phyloP scores from a whole-genome alignment of 306 rosid species.

The Lithocarpus polystachyus region DNA sequence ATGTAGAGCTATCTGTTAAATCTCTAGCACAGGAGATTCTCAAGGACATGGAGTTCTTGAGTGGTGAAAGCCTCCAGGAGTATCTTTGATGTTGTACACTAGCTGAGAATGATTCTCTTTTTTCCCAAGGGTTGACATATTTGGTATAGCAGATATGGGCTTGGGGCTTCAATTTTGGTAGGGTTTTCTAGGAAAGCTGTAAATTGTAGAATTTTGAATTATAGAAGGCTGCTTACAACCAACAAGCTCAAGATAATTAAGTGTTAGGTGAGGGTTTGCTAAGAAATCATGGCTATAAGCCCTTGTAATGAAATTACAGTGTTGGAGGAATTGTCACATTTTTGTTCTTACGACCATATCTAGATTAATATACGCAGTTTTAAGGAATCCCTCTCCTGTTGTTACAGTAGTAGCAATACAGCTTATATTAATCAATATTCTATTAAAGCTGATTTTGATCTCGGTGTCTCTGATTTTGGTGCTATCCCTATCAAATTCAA shows the following conservation, averaged over 20 bases:
- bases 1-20: slow-evolving; percentile 76
- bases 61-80: slow-evolving; percentile 75
- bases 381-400: neutral
- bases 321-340: neutral
- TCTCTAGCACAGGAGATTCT: slow-evolving; percentile 81
- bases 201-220: neutral
- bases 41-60: slow-evolving; percentile 72
- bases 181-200: slow-evolving; percentile 1
- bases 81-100: slow-evolving; percentile 38
- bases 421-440: neutral
- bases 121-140: neutral
- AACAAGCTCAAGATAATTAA: neutral
- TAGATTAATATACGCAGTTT: neutral
- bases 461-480: too few relatives aligned
- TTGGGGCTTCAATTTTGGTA: neutral
- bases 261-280: neutral
- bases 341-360: neutral
- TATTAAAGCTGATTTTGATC: too few relatives aligned
- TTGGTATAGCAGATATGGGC: neutral
- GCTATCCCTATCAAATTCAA: too few relatives aligned
- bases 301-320: neutral
- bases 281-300: neutral
- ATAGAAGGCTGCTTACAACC: neutral
- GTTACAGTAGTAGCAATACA: neutral
- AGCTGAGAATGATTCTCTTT: neutral